Conservation (phyloP, 1,284 basidiomycete genomes). For the Nidula niveotomentosa region DNA sequence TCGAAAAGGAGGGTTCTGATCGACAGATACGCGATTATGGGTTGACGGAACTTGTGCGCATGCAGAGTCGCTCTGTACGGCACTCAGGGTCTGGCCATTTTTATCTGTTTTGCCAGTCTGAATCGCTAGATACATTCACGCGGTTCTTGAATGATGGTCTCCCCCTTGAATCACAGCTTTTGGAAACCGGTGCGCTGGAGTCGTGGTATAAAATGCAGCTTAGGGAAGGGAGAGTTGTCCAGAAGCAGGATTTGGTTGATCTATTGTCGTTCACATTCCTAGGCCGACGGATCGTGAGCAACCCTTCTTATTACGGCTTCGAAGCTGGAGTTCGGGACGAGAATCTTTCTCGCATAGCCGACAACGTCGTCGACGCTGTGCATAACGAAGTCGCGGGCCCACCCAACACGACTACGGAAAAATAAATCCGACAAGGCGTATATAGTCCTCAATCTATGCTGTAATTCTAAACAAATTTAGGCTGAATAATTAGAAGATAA, state of each 20-base stretch:
- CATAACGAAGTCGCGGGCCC: too few relatives aligned
- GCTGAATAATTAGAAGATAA: too few relatives aligned
- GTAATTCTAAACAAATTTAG: slow-evolving; percentile 2
- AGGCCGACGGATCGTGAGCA: slow-evolving; percentile 67
- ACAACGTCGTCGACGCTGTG: slow-evolving; percentile 43
- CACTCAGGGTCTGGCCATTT: slow-evolving; percentile 68
- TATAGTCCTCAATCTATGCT: neutral
- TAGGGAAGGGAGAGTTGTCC: slow-evolving; percentile 36
- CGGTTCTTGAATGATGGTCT: slow-evolving; percentile 87
- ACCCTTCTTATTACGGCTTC: slow-evolving; percentile 88
- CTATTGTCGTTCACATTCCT: slow-evolving; percentile 84
- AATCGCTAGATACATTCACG: slow-evolving; percentile 76
- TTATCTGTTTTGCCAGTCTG: slow-evolving; percentile 85
- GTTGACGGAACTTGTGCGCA: slow-evolving; percentile 81
- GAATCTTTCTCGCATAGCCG: slow-evolving; percentile 72
- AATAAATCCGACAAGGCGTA: too few relatives aligned
- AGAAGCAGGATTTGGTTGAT: slow-evolving; percentile 76
- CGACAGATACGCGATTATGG: slow-evolving; percentile 80
- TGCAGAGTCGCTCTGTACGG: slow-evolving; percentile 86
- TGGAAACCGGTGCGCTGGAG: slow-evolving; percentile 50
- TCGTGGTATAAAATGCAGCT: slow-evolving; percentile 51
- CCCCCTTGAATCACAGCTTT: slow-evolving; percentile 83
- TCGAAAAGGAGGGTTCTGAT: slow-evolving; percentile 47
- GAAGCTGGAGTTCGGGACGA: slow-evolving; percentile 41
- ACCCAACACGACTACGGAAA: too few relatives aligned